These are phyloP conservation scores for Zalerion maritima DNA, from an alignment of 495 filamentous ascomycete species.

Conservation along the genomic window DNA sequence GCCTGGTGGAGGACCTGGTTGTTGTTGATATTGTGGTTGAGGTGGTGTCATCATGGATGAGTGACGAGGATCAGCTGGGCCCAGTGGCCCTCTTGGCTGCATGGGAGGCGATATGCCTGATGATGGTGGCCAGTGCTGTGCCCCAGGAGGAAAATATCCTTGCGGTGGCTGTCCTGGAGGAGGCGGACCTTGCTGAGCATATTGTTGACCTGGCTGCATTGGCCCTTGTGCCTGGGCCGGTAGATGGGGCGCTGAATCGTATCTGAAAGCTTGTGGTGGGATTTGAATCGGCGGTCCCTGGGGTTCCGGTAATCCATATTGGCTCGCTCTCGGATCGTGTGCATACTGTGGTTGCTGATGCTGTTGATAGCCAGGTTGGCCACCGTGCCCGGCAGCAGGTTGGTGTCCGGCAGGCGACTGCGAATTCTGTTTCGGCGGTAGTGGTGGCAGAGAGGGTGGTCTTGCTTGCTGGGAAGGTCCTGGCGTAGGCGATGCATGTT, in stretches of 20 bases:
- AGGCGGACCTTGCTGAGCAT: constrained; percentile 10
- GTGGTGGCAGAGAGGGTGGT: constrained; percentile 13
- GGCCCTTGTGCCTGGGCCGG: constrained; percentile 14
- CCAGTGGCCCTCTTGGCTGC: constrained; percentile 2
- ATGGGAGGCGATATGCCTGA: constrained; percentile 1
- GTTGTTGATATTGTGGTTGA: constrained; percentile 19
- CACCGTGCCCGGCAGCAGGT: too few relatives aligned
- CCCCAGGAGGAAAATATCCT: too few relatives aligned
- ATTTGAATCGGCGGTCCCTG: constrained; percentile 10
- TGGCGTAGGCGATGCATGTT: constrained; percentile 16
- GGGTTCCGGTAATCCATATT: constrained; percentile 11
- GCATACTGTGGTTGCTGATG: constrained; percentile 22
- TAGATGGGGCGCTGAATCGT: constrained; percentile 27
- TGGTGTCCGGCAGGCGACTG: too few relatives aligned
- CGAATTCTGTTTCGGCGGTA: constrained; percentile 10
- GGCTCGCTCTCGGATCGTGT: constrained; percentile 13
- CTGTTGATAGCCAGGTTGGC: too few relatives aligned
- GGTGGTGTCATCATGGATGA: constrained; percentile 14
- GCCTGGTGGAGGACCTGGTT: constrained; percentile 9
- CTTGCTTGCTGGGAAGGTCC: constrained; percentile 31
- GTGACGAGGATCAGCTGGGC: constrained; percentile 8
- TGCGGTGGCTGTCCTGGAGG: constrained; percentile 5
- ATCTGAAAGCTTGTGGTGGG: constrained; percentile 20
- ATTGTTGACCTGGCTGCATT: too few relatives aligned
- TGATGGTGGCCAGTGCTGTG: neutral